Evolutionary conservation across 1,139 yeast genomes (phyloP).

Genomic region (Blastobotrys petasosporus): DNA sequence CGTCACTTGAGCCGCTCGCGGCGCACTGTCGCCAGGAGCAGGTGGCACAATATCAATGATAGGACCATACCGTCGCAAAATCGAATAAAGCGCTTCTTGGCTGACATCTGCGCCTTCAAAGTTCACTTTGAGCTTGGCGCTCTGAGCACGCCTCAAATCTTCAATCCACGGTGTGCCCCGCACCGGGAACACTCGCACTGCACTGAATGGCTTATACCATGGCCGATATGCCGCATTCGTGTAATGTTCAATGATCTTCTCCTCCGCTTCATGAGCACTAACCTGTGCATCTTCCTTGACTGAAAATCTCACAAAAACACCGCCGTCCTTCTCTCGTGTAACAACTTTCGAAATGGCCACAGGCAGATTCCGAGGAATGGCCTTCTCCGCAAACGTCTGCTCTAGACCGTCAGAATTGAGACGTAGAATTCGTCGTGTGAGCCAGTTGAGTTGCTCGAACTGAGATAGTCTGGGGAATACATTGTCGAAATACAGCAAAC

Average conservation of each 20-base stretch:
- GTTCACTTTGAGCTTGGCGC: slow-evolving; percentile 52
- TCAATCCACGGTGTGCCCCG: slow-evolving; percentile 96
- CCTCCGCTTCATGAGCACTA: slow-evolving; percentile 14
- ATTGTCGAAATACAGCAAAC: slow-evolving; percentile 38
- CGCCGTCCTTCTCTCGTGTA: slow-evolving; percentile 84
- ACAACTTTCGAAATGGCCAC: slow-evolving; percentile 44
- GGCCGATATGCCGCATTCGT: slow-evolving; percentile 22
- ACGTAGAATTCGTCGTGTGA: slow-evolving; percentile 11
- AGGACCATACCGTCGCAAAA: slow-evolving; percentile 81
- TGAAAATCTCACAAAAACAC: slow-evolving; percentile 76
- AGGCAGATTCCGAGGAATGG: slow-evolving; percentile 40
- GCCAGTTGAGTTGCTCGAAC: slow-evolving; percentile 13
- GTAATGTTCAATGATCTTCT: slow-evolving; percentile 17
- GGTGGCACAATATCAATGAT: slow-evolving; percentile 69
- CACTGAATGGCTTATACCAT: slow-evolving; percentile 32
- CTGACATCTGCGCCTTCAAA: slow-evolving; percentile 72
- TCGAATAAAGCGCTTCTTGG: slow-evolving; percentile 77
- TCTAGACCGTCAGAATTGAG: slow-evolving; percentile 14
- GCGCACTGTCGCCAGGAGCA: slow-evolving; percentile 43
- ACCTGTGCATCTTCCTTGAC: slow-evolving; percentile 17
- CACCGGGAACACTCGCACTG: slow-evolving; percentile 60
- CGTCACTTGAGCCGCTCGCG: slow-evolving; percentile 47
- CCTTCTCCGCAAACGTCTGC: slow-evolving; percentile 25
- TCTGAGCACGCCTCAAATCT: slow-evolving; percentile 75
- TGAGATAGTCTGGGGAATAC: slow-evolving; percentile 27